These are phyloP conservation scores for Climacium dendroides DNA, from an alignment of 225 moss, liverwort and hornwort genomes.

Conservation along the genomic window DNA sequence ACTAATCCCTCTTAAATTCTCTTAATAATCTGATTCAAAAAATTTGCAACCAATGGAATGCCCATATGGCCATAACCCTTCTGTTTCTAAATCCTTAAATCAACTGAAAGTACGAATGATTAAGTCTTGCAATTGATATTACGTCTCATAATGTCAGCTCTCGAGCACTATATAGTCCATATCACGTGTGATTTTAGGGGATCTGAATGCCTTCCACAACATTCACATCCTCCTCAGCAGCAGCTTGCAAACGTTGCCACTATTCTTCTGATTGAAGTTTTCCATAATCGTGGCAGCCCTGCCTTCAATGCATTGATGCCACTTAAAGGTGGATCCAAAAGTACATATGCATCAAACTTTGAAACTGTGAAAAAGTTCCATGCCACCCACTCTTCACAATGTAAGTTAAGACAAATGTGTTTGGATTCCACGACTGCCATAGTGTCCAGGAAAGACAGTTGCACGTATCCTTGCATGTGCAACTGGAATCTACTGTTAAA, in stretches of 20 bases:
- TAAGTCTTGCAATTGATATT: neutral
- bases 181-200: neutral
- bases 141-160: neutral
- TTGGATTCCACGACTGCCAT: neutral
- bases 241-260: slow-evolving; percentile 17
- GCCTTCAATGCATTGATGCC: neutral
- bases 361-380: neutral
- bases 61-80: neutral
- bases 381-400: slow-evolving; percentile 18
- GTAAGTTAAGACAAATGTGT: neutral
- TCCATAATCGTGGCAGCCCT: neutral
- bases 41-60: neutral
- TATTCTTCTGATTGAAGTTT: neutral
- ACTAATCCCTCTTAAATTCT: neutral
- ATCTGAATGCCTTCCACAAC: slow-evolving; percentile 37
- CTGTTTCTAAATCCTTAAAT: neutral
- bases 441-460: neutral
- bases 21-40: neutral
- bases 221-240: slow-evolving; percentile 33
- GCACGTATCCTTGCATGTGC: neutral
- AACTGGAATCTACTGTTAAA: neutral
- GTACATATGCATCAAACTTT: neutral
- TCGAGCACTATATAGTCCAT: neutral
- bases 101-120: neutral
- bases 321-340: neutral